Evolutionary conservation across 2,329 filamentous ascomycete species (phyloP), one percentile per base, ranked within the genome.

Genomic region (Trichoderma brevicompactum): DNA sequence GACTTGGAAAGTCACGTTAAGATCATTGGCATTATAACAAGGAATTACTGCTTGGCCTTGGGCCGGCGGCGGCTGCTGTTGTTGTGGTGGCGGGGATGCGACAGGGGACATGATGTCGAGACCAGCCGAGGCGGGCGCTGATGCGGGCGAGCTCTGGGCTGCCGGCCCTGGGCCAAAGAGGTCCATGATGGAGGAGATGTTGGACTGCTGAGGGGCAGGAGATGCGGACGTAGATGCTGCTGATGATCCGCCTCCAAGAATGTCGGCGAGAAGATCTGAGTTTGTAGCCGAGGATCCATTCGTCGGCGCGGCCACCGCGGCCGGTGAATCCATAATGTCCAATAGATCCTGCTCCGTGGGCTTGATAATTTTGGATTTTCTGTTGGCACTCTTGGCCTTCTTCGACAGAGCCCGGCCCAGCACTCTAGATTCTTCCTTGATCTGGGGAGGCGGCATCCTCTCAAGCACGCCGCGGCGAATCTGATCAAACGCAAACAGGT

Each of bases 401-500:
- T 88, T 89, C 38, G 77, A 74, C 1, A 87, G 83, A 1, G 92
- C 89, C 72, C 94, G 91, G 49, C 94, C 94, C 17, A 99, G 83
- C 3, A 97, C 94, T 67, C 94, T 86, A 63, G 95, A 94, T 76
- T 96, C 92, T 76, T 99, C 95, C 70, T 94, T 92, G 73, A 99
- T 98, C 77, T 98, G 94, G 8, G 95, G 95, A 1, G 95, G 87
- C 7, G 95, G 95, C 96, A 99, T 99, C 77, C 95, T 96, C 79
- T 99, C 95, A 10, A 99, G 82, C 2, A 99, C 95, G 65, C 95
- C 95, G 66, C 86, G 87, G 63, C 94, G 89, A 65, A 99, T 91
- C 67, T 92, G 84, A 71, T 99, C 94, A 72, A 92, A 92, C 0
- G 87, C 87, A 73, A 99, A 98, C n/a, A 99, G 83, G 73, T 98